Evolutionary conservation across 441 rosid species (phyloP), one percentile per base, ranked within the genome.

Genomic region (Sinapis alba): DNA sequence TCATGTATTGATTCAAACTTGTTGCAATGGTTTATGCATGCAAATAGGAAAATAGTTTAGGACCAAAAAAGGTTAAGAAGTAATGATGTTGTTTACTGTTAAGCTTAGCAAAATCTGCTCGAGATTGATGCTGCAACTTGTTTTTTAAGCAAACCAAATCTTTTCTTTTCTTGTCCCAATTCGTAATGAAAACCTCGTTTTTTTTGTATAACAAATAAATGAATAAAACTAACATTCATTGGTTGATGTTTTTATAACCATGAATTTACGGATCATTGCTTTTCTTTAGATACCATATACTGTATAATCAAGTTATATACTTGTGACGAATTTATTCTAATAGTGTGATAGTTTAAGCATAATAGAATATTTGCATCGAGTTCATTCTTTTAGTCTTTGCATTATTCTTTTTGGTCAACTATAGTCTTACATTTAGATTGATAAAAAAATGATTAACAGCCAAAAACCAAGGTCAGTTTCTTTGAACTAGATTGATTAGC

Each of bases 131-230:
- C 68, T 13, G 4, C 63, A 34, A 50, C 69, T 75, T 75, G 50
- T 38, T 62, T 62, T 69, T 53, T 38, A 75, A 75, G 74, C 79
- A 75, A 75, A 61, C 74, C 26, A 51, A 24, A 61, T 50, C 15
- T 30, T 1, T 57, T 43, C 3, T 56, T 73, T 62, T 34, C 32
- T 8, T 41, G 13, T 41, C 38, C n/a, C 1, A 58, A 56, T 23
- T 50, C 10, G 30, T 47, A 50, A 32, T 47, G 13, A 36, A 50
- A 50, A 50, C 12, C 23, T 7, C 12, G 23, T 4, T 19, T 8
- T 19, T 9, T 13, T 11, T 41, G 19, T 7, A 19, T 58, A 56
- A 47, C 23, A 20, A 62, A 72, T 24, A 24, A 53, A 62, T 10
- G 56, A 50, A 18, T 16, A 50, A 18, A 8, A 64, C 20, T 36